These are phyloP conservation scores for Baorangia bicolor DNA, from an alignment of 768 basidiomycete species.

Conservation along the genomic window DNA sequence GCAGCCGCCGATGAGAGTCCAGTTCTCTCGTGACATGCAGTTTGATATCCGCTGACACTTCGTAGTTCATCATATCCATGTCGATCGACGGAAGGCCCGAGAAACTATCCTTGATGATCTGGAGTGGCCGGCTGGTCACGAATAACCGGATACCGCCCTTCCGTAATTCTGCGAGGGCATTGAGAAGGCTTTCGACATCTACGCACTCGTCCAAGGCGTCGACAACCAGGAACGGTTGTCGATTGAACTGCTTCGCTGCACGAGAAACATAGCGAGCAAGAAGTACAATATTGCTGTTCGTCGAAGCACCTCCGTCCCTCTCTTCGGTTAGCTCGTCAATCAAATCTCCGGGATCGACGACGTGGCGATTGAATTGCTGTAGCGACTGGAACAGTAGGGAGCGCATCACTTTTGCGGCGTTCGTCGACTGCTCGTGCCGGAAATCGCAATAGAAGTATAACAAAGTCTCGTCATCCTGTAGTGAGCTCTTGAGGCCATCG, in stretches of 20 bases:
- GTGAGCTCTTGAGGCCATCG: background rate
- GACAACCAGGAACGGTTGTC: conserved; percentile 6
- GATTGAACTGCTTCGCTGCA: background rate
- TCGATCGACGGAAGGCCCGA: background rate
- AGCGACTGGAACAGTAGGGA: conserved; percentile 19
- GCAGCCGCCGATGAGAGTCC: conserved; percentile 7
- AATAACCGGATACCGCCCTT: conserved; percentile 2
- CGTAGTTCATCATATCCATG: conserved; percentile 2
- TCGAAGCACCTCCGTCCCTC: too few species aligned
- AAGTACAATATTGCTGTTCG: background rate
- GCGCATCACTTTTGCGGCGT: conserved; percentile 9
- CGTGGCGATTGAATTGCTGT: background rate
- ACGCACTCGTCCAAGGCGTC: conserved; percentile 21
- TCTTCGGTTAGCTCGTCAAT: background rate
- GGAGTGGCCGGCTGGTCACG: conserved; percentile 12
- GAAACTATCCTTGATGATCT: conserved; percentile 7
- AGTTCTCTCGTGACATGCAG: conserved; percentile 6
- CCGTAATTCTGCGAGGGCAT: background rate
- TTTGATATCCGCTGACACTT: conserved; percentile 4
- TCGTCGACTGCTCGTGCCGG: conserved; percentile 7
- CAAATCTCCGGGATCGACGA: background rate
- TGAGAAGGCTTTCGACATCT: background rate
- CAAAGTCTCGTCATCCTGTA: background rate
- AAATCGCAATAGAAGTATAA: conserved; percentile 25
- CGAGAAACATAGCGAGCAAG: conserved; percentile 5